Conservation (phyloP, 2,329 filamentous ascomycete genomes). For the Graphium sp. region DNA sequence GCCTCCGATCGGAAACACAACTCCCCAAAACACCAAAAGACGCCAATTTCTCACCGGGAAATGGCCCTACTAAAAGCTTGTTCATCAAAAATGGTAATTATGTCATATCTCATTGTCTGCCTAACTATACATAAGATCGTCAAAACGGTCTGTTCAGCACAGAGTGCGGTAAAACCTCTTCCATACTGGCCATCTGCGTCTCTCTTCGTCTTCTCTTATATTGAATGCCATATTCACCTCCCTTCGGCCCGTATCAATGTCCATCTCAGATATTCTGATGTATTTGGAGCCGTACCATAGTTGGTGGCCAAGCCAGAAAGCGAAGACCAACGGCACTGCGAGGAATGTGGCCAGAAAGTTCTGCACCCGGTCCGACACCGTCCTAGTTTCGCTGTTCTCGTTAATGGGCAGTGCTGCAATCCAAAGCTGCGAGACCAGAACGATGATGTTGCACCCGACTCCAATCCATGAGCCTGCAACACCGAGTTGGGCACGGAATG, state of each 20-base stretch:
- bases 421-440: conserved; percentile 79
- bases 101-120: too few relatives aligned
- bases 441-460: conserved; percentile 55
- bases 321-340: conserved; percentile 49
- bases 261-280: conserved; percentile 58
- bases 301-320: conserved; percentile 63
- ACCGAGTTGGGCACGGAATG: conserved; percentile 68
- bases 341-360: conserved; percentile 63
- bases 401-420: conserved; percentile 62
- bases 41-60: too few relatives aligned
- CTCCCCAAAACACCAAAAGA: too few relatives aligned
- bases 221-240: conserved; percentile 73
- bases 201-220: conserved; percentile 65
- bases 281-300: conserved; percentile 52
- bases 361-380: conserved; percentile 27
- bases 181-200: conserved; percentile 55
- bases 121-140: too few relatives aligned
- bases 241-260: conserved; percentile 68
- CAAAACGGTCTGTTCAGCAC: conserved; percentile 41
- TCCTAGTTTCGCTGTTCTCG: conserved; percentile 27
- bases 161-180: conserved; percentile 60
- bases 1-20: too few relatives aligned
- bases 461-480: conserved; percentile 68
- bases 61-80: too few relatives aligned
- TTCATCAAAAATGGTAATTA: too few relatives aligned